phyloP scores from a whole-genome alignment of 2,329 filamentous ascomycete genomes.

The Zasmidium citrigriseum region DNA sequence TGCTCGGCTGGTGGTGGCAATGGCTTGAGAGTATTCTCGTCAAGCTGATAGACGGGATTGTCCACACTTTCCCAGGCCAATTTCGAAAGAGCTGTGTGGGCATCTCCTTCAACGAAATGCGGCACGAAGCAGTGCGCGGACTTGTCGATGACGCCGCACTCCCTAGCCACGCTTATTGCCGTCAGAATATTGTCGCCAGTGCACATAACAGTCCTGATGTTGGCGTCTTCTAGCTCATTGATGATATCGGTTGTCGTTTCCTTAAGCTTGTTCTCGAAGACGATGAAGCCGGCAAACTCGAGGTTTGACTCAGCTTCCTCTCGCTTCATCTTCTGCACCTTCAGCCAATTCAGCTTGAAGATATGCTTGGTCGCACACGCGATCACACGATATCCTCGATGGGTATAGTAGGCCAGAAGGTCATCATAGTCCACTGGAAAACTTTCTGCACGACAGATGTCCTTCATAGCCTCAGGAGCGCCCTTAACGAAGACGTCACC shows the following conservation, averaged over 20 bases:
- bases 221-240: constrained; percentile 76
- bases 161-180: constrained; percentile 90
- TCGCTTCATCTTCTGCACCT: constrained; percentile 90
- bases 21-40: constrained; percentile 80
- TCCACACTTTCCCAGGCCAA: constrained; percentile 96
- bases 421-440: constrained; percentile 91
- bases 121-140: constrained; percentile 90
- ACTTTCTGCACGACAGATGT: constrained; percentile 82
- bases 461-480: constrained; percentile 92
- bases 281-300: constrained; percentile 91
- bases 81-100: constrained; percentile 69
- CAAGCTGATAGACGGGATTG: constrained; percentile 73
- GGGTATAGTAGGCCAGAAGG: constrained; percentile 84
- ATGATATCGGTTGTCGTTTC: constrained; percentile 79
- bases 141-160: constrained; percentile 79
- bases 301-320: constrained; percentile 80
- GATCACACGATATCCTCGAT: constrained; percentile 94
- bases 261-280: constrained; percentile 98
- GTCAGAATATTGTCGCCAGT: constrained; percentile 98
- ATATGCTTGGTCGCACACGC: constrained; percentile 90
- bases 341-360: constrained; percentile 86
- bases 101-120: constrained; percentile 78
- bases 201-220: constrained; percentile 91
- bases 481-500: constrained; percentile 94
- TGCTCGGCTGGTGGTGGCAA: constrained; percentile 67